Evolutionary conservation across 2,329 filamentous ascomycete genomes (phyloP), one percentile per base, ranked within the genome.

Genomic region (Trichoderma sp.): DNA sequence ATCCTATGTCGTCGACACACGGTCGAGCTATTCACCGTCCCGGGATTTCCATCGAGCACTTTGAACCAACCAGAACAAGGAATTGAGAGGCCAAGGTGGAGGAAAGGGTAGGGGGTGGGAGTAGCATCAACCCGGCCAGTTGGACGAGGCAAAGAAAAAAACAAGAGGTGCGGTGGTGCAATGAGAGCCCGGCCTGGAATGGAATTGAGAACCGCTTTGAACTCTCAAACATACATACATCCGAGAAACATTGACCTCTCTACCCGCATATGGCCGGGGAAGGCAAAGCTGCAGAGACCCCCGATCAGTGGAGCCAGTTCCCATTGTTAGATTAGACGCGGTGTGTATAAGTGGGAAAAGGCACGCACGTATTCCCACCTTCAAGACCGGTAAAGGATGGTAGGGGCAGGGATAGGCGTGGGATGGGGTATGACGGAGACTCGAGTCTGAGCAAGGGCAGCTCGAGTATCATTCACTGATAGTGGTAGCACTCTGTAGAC

Each of bases 91-190:
- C 55, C 7, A 61, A 43, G 43, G 66, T 63, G 52, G 41, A 34
- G 26, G 48, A 66, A 55, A 34, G 63, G 67, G 67, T 66, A 70
- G 71, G 71, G 30, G 71, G 70, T 71, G 70, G 48, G 65, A 70
- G 60, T 63, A 70, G 52, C 50, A 70, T 71, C 15, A 47, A 55
- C 44, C 54, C 21, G 21, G 14, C 30, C 24, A 64, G 45, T 63
- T 55, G 24, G 62, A 66, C 34, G 64, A 64, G 54, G 64, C 51
- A 63, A 41, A 43, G 44, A 28, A 44, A 59, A 52, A 24, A 24
- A 52, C 34, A 68, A 61, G 69, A 64, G 67, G 45, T 57, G 52
- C 54, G 59, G 60, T 63, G 64, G 58, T 66, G 63, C 63, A 66
- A 57, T 66, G 52, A 54, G 51, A 58, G 34, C 52, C 52, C 52